Conservation (phyloP, 192 early-diverging fungal species). For the Rhizophagus clarus region DNA sequence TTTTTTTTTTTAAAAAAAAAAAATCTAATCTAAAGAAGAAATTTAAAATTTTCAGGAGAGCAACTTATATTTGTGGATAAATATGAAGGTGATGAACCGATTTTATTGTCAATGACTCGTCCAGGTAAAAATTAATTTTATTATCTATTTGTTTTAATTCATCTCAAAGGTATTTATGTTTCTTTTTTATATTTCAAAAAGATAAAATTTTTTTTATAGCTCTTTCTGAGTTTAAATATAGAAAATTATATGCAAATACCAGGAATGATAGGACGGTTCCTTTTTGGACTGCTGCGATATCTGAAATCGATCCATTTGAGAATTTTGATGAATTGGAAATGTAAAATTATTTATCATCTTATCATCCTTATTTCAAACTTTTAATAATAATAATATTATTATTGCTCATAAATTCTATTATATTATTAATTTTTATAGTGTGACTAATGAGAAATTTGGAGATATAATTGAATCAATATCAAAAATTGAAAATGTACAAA, state of each 20-base stretch:
- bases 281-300: constrained; percentile 61
- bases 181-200: constrained; percentile 43
- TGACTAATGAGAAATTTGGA: constrained; percentile 2
- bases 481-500: constrained; percentile 22
- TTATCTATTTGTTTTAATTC: background rate
- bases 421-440: background rate
- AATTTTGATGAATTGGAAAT: constrained; percentile 44
- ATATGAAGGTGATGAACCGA: constrained; percentile 29
- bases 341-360: constrained; percentile 37
- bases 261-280: constrained; percentile 58
- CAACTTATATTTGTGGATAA: constrained; percentile 41
- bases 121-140: constrained; percentile 37
- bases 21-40: no score
- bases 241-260: constrained; percentile 52
- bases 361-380: background rate
- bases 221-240: constrained; percentile 46
- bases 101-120: constrained; percentile 38
- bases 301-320: constrained; percentile 48
- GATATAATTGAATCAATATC: constrained; percentile 20
- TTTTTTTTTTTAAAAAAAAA: no score
- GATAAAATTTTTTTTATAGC: constrained; percentile 44
- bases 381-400: background rate
- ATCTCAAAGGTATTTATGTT: constrained; percentile 23
- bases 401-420: background rate
- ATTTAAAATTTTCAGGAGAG: constrained; percentile 30